Percentiles rank a stretch among this genome's conserved stretches.
Evolutionary conservation across 2,329 filamentous ascomycete genomes (phyloP).

Genomic region (Pseudogymnoascus sp.): DNA sequence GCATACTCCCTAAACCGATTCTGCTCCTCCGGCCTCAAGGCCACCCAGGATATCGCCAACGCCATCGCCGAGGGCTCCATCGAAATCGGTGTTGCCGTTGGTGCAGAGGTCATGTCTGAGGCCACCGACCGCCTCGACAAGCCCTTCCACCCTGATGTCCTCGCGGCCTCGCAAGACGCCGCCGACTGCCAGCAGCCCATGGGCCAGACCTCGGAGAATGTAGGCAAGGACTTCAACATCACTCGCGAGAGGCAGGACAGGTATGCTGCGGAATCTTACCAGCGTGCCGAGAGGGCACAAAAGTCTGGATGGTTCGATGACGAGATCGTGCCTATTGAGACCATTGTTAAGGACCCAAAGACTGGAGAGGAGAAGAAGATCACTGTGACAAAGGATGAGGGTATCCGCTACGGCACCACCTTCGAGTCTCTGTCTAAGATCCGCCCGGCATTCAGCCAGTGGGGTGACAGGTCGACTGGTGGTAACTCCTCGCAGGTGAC

Average conservation of each 20-base stretch:
- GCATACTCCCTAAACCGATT: constrained; percentile 86
- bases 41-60: constrained; percentile 88
- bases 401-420: constrained; percentile 83
- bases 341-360: constrained; percentile 75
- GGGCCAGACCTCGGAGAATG: constrained; percentile 97
- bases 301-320: constrained; percentile 87
- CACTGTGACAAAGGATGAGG: constrained; percentile 78
- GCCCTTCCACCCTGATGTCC: constrained; percentile 71
- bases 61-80: constrained; percentile 75
- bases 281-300: constrained; percentile 79
- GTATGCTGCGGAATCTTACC: constrained; percentile 81
- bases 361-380: constrained; percentile 69
- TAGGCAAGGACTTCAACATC: constrained; percentile 83
- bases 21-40: constrained; percentile 94
- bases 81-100: constrained; percentile 77
- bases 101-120: constrained; percentile 79
- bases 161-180: constrained; percentile 64
- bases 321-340: constrained; percentile 84
- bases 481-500: constrained; percentile 94
- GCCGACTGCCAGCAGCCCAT: constrained; percentile 87
- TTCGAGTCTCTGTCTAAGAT: constrained; percentile 76
- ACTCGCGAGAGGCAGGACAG: constrained; percentile 71
- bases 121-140: constrained; percentile 61
- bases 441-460: constrained; percentile 81
- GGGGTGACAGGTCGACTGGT: constrained; percentile 77